Base-by-base conservation (phyloP, 148 eudicot genomes). In the Arbutus unedo region DNA sequence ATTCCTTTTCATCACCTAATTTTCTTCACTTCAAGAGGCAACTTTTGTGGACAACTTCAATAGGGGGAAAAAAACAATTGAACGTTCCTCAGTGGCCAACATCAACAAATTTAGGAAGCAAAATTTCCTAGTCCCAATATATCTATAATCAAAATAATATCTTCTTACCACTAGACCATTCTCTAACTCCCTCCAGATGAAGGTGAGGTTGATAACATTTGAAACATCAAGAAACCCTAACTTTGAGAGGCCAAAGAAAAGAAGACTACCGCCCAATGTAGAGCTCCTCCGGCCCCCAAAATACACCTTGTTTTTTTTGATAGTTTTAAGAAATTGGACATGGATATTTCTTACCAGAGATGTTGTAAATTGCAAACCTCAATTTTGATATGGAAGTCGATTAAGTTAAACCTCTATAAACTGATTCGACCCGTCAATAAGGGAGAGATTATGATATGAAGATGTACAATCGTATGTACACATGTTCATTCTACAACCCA, bases 1-100 rank as follows among this genome's bases (percentile, higher is more conserved):
- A 71, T 71, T 71, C 74, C 74, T 71, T 71, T 67, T 38, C 38
- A 43, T 68, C 48, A 38, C 47, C 74, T 13, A 38, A 41, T 68
- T 68, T 68, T 68, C 47, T 68, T 68, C 74, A 41, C 45, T 41
- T 38, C 18, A 68, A 18, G 18, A 41, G 18, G 18, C n/a, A 68
- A 68, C 7, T 4, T 14, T 41, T 71, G 13, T 68, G 47, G 3
- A 68, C 45, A 15, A 16, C 48, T 71, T 16, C n/a, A 71, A 43
- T 21, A 62, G 9, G 68, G 74, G 15, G 74, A 44, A 11, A 25
- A 31, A 31, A 31, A 31, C 2, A 41, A 31, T n/a, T 14, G 49
- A 70, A 43, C n/a, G 15, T 43, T 48, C 41, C 48, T 43, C 43
- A 15, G n/a, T 3, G 4, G 48, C 47, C 75, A 71, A 44, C 75